Evolutionary conservation across 2,329 filamentous ascomycete species (phyloP), one percentile per base, ranked within the genome.

Genomic region (Pyrenophora tritici-repentis): DNA sequence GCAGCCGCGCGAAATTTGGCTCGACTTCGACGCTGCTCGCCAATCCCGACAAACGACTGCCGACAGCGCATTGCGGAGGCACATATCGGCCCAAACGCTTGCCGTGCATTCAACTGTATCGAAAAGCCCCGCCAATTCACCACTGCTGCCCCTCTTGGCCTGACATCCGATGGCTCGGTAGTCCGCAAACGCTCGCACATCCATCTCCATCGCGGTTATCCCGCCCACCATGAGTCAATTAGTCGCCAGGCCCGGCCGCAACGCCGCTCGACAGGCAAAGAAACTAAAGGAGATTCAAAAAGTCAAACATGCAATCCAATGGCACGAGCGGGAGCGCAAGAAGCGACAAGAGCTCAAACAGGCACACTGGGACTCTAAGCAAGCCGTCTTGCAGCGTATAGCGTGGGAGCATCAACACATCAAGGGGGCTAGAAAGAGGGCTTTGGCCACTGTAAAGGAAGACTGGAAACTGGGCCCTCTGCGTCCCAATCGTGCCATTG

Each of bases 401-500:
- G 41, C 22, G 49, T 68, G 61, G 58, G 39, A 63, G 17, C 48
- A 50, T 39, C 53, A 62, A 9, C 65, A 75, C 50, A 66, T 62
- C 43, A 46, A 44, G 6, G 32, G 46, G 2, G 47, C 70, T 50
- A 63, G 81, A 53, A 75, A 76, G 56, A 65, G 69, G 13, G 84
- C 83, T 36, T 81, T 83, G 47, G 69, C 77, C 58, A 79, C 81
- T 42, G 83, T 88, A 45, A 82, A 81, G 54, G 88, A 96, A 70
- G 87, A 93, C 72, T 96, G 89, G 85, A 78, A 87, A 57, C 75
- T 91, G 59, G 93, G 92, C 0, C 83, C 89, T 7, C 70, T 96
- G 58, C 87, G 91, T 3, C 91, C 92, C 2, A 87, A 87, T 69
- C 82, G 86, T 63, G 88, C 94, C 74, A 77, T 86, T 33, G 88